A percentile compares a stretch with the other conserved stretches of the same genome.
These are phyloP conservation scores for Lentinula edodes DNA, from an alignment of 768 basidiomycete genomes.

Conservation along the genomic window DNA sequence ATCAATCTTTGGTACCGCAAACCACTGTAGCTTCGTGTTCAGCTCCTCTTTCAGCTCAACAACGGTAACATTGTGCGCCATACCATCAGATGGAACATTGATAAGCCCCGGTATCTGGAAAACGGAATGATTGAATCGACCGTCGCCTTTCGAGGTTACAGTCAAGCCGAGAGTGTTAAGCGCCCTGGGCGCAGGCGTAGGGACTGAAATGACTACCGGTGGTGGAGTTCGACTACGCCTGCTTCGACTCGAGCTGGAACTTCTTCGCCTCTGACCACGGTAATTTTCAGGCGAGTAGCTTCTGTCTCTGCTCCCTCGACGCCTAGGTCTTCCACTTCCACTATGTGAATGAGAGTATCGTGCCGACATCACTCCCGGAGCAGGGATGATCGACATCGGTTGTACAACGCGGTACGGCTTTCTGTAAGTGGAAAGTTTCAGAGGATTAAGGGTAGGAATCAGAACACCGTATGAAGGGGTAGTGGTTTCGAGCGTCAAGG, in stretches of 20 bases:
- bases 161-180: not conserved
- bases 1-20: conserved; percentile 33
- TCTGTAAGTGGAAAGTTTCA: conserved; percentile 26
- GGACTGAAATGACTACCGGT: not conserved
- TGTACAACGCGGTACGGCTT: not conserved
- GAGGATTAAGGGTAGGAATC: conserved; percentile 30
- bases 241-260: not conserved
- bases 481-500: conserved; percentile 37
- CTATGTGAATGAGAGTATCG: not conserved
- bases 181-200: not conserved
- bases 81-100: conserved; percentile 34
- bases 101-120: conserved; percentile 32
- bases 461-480: conserved; percentile 34
- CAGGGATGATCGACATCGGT: too few species aligned
- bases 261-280: not conserved
- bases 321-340: not conserved
- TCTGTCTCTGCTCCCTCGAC: not conserved
- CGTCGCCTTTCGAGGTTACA: conserved; percentile 30
- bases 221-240: not conserved
- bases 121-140: conserved; percentile 32
- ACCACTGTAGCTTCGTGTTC: conserved; percentile 37
- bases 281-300: not conserved
- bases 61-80: conserved; percentile 36
- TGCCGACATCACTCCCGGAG: not conserved
- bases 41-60: conserved; percentile 22